Conservation (phyloP, 139 green algal species). For the Tetraselmis chui region DNA sequence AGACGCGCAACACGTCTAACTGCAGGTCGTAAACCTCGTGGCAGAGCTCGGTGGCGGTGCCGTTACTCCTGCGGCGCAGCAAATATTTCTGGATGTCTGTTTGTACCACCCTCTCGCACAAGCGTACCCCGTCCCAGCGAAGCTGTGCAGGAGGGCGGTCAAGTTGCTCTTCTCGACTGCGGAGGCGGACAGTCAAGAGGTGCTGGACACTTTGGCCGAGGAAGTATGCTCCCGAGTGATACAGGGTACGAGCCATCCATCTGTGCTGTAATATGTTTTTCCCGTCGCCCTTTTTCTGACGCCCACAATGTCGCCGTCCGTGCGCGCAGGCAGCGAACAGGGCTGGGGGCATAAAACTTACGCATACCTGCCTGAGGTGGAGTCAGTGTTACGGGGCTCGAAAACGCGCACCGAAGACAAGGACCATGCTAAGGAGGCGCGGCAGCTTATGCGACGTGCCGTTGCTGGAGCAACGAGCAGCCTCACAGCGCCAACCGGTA, state of each 20-base stretch:
- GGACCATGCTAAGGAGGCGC: too few species aligned
- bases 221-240: neutral
- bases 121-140: neutral
- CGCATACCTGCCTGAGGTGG: neutral
- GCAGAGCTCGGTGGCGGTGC: neutral
- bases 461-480: too few species aligned
- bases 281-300: neutral
- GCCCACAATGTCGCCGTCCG: neutral
- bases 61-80: neutral
- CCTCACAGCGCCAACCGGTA: too few species aligned
- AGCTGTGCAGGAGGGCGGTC: neutral
- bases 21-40: too few species aligned
- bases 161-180: neutral
- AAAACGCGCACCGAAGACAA: too few species aligned
- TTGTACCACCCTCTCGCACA: neutral
- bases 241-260: too few species aligned
- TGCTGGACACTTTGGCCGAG: neutral
- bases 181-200: neutral
- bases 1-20: too few species aligned
- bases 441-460: too few species aligned
- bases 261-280: too few species aligned
- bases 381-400: too few species aligned
- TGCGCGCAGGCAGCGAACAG: too few species aligned
- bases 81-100: neutral
- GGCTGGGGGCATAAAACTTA: neutral